phyloP scores from a whole-genome alignment of 495 filamentous ascomycete species.

The Sordaria brevicollis region DNA sequence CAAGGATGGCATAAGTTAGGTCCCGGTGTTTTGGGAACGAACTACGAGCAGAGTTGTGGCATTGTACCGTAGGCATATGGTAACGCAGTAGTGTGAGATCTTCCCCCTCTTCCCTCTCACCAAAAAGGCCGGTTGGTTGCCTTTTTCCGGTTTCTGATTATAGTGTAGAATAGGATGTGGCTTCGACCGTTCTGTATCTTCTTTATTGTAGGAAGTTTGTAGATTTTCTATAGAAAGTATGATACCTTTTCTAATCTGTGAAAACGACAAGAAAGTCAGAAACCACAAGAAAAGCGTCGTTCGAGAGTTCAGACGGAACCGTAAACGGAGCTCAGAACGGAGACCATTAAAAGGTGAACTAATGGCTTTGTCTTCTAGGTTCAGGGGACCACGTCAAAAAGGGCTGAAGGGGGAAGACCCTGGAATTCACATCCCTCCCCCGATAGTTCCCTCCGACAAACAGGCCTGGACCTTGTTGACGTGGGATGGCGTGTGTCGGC shows the following conservation, averaged over 20 bases:
- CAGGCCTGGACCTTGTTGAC: neutral
- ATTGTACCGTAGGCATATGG: neutral
- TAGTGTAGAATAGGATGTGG: too few relatives aligned
- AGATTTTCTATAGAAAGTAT: too few relatives aligned
- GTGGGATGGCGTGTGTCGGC: neutral
- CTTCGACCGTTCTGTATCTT: too few relatives aligned
- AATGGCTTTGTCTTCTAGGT: neutral
- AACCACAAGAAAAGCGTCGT: neutral
- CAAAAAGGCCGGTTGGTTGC: neutral
- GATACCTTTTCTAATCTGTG: neutral
- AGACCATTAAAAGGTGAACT: too few relatives aligned
- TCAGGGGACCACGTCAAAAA: neutral
- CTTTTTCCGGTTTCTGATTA: neutral
- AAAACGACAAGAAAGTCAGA: neutral
- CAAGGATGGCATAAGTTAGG: neutral
- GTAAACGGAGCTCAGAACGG: neutral
- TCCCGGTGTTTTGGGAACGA: neutral
- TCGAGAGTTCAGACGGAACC: neutral
- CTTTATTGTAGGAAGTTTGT: too few relatives aligned
- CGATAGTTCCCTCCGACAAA: neutral
- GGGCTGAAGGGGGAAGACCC: neutral
- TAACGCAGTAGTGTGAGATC: neutral
- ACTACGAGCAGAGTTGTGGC: too few relatives aligned
- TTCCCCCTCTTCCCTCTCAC: too few relatives aligned
- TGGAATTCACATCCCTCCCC: neutral